Evolutionary conservation across 2,329 filamentous ascomycete genomes (phyloP).

Genomic region (Taxawa tesnikishii): DNA sequence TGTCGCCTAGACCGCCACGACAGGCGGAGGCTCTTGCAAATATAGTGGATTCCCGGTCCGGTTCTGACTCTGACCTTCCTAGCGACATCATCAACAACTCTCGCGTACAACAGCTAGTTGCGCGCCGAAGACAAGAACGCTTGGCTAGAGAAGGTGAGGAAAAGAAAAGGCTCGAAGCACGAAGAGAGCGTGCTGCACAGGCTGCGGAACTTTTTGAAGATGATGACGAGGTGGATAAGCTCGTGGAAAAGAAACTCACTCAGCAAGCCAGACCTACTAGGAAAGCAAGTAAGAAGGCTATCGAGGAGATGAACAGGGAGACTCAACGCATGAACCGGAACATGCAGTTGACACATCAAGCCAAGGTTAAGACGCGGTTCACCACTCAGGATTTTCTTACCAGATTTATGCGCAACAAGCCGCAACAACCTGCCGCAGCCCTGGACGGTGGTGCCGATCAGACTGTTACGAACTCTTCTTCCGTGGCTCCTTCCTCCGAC

Average conservation of each 20-base stretch:
- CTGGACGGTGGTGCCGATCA: conserved; percentile 31
- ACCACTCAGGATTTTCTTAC: conserved; percentile 72
- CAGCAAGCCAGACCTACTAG: conserved; percentile 59
- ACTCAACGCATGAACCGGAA: conserved; percentile 83
- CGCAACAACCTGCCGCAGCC: conserved; percentile 31
- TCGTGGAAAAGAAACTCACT: conserved; percentile 37
- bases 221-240: conserved; percentile 45
- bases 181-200: conserved; percentile 2
- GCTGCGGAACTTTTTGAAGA: conserved; percentile 12
- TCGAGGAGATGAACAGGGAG: conserved; percentile 91
- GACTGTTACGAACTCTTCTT: conserved; percentile 12
- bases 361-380: conserved; percentile 79
- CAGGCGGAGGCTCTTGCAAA: background rate
- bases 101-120: conserved; percentile 60
- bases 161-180: conserved; percentile 28
- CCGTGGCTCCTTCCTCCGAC: conserved; percentile 51
- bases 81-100: conserved; percentile 19
- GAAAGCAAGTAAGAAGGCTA: conserved; percentile 85
- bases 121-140: conserved; percentile 60
- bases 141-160: conserved; percentile 50
- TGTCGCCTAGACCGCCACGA: conserved; percentile 5
- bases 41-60: conserved; percentile 1
- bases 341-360: conserved; percentile 83
- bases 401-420: conserved; percentile 40
- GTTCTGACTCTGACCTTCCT: conserved; percentile 19